Percentiles rank a stretch among this genome's conserved stretches.
Conservation (phyloP, 2,329 filamentous ascomycete genomes). For the Chaetomium sp. region DNA sequence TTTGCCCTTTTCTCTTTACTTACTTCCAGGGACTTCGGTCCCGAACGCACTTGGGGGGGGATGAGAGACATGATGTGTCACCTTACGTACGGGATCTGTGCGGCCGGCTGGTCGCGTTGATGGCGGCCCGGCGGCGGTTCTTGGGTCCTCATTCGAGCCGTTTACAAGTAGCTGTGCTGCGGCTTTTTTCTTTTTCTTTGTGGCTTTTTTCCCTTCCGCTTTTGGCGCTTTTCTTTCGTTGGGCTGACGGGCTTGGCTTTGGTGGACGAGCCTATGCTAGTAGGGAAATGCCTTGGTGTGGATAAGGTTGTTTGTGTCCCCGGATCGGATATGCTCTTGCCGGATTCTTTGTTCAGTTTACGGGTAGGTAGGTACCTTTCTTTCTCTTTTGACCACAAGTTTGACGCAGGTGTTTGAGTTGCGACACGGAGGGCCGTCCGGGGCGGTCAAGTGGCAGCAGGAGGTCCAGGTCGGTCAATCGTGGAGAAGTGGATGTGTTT, state of each 20-base stretch:
- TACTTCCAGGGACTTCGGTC: background rate
- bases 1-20: background rate
- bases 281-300: background rate
- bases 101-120: background rate
- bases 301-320: too few species aligned
- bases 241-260: background rate
- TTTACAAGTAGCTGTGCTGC: background rate
- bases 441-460: background rate
- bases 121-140: background rate
- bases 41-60: background rate
- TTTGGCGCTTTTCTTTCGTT: background rate
- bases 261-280: background rate
- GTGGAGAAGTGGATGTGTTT: background rate
- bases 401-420: background rate
- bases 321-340: too few species aligned
- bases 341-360: background rate
- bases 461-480: background rate
- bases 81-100: conserved; percentile 10
- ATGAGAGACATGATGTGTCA: conserved; percentile 10
- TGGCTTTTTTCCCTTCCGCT: background rate
- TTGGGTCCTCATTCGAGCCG: background rate
- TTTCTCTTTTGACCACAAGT: background rate
- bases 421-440: background rate
- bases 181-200: background rate
- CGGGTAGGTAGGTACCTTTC: background rate